Evolutionary conservation across 2,329 filamentous ascomycete species (phyloP), one percentile per base, ranked within the genome.

Genomic region (Aureobasidium mangrovei): DNA sequence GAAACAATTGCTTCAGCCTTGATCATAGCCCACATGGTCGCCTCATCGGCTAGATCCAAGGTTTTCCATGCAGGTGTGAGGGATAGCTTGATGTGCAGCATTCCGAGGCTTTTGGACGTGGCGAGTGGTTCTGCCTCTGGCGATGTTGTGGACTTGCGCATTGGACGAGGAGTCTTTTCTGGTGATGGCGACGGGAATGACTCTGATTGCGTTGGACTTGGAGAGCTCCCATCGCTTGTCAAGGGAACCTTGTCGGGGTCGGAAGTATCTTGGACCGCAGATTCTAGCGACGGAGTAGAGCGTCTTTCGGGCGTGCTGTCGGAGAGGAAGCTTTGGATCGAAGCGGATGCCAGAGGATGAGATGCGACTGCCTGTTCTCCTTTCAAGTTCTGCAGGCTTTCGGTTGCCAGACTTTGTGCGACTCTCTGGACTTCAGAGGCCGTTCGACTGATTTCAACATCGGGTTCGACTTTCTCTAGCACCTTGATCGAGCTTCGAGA

Each of bases 401-500:
- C 18, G 18, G 18, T 18, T 18, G 18, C 18, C 18, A 18, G 18
- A 18, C 18, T 18, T 18, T 18, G 31, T 26, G 28, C 27, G 24
- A 26, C n/a, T 18, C 53, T 42, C 6, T 35, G 44, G 38, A 42
- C 35, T 44, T 48, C 43, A n/a, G 45, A 48, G 28, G 31, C 43
- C 29, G 28, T 41, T 24, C 44, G 18, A 38, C 33, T 53, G 49
- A 26, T 24, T 27, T 31, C 26, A 18, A 29, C 26, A 7, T 44
- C 42, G 5, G 38, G 27, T 2, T 33, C 18, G 61, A 39, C 58
- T 35, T 35, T 57, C 24, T 48, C 46, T 38, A 56, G 41, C 7
- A 57, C 45, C 31, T 53, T 61, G 4, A 57, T 41, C 32, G 58
- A 56, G 33, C 58, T 65, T 45, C 60, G 64, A 3, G 64, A 63